Percentiles rank a stretch among this genome's conserved stretches.
Conservation (phyloP, 768 basidiomycete genomes). For the Lanmaoa pseudosensibilis region DNA sequence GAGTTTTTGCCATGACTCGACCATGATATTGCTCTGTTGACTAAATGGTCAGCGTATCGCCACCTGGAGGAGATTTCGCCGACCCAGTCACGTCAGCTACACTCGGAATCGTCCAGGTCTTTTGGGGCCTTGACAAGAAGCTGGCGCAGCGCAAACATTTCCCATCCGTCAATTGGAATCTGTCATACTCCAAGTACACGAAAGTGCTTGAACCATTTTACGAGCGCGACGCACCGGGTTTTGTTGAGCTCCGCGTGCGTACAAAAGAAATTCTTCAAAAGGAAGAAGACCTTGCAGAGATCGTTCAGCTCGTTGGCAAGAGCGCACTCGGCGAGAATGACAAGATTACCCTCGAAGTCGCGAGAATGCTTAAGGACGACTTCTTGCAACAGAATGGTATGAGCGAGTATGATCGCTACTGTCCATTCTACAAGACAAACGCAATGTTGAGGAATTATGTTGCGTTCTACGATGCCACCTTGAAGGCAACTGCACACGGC, state of each 20-base stretch:
- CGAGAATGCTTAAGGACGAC: conserved; percentile 95
- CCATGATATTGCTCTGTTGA: conserved; percentile 7
- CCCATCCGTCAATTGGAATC: conserved; percentile 99
- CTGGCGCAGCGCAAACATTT: conserved; percentile 99
- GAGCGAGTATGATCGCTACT: conserved; percentile 95
- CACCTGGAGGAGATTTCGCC: conserved; percentile 98
- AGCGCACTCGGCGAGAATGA: conserved; percentile 95
- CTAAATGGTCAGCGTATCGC: conserved; percentile 71
- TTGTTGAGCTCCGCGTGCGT: conserved; percentile 86
- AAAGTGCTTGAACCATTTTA: conserved; percentile 93
- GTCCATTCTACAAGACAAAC: conserved; percentile 98
- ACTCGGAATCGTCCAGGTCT: conserved; percentile 97
- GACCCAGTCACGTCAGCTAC: conserved; percentile 98
- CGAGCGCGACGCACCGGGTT: conserved; percentile 88
- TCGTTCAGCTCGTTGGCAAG: conserved; percentile 99
- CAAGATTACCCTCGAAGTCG: conserved; percentile 98
- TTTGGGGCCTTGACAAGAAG: conserved; percentile 99
- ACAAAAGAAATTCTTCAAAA: conserved; percentile 98
- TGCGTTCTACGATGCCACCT: conserved; percentile 87
- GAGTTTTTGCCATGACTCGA: conserved; percentile 39
- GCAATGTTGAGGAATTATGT: conserved; percentile 96
- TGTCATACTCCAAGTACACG: conserved; percentile 99
- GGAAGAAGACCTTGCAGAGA: conserved; percentile 97
- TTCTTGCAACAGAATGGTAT: conserved; percentile 99
- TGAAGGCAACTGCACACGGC: conserved; percentile 79